Percentiles rank a stretch among this genome's conserved stretches.
phyloP scores from a whole-genome alignment of 2,329 filamentous ascomycete genomes.

The Colletotrichum simmondsii region DNA sequence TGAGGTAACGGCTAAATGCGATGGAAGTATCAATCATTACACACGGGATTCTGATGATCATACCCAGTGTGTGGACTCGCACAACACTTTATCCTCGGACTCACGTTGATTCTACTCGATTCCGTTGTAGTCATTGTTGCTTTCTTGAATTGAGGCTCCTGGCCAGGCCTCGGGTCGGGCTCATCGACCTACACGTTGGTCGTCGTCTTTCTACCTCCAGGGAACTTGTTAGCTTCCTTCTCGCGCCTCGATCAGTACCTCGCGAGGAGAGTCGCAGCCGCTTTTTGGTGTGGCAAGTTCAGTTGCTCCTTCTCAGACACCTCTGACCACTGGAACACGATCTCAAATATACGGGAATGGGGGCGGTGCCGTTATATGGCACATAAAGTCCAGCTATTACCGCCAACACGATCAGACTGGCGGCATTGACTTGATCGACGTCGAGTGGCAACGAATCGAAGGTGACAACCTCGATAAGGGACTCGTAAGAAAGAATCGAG shows the following conservation, averaged over 20 bases:
- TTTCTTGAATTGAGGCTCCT: conserved; percentile 55
- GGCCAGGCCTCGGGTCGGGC: conserved; percentile 58
- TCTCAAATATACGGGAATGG: conserved; percentile 17
- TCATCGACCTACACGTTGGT: conserved; percentile 62
- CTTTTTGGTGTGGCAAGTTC: conserved; percentile 34
- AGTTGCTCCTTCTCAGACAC: conserved; percentile 26
- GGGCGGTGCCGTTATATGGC: conserved; percentile 39
- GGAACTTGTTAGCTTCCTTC: conserved; percentile 64
- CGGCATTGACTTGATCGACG: conserved; percentile 40
- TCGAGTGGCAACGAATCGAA: conserved; percentile 46
- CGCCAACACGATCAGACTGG: conserved; percentile 16
- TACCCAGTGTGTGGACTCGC: conserved; percentile 56
- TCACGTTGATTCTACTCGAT: neutral
- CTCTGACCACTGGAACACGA: conserved; percentile 26
- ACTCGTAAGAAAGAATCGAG: conserved; percentile 42
- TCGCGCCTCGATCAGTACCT: conserved; percentile 47
- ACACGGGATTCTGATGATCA: conserved; percentile 66
- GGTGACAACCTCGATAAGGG: conserved; percentile 35
- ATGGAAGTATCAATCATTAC: conserved; percentile 67
- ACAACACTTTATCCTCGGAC: neutral
- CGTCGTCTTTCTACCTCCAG: conserved; percentile 62
- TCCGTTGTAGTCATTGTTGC: conserved; percentile 58
- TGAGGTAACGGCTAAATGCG: conserved; percentile 53
- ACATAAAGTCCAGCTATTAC: conserved; percentile 38
- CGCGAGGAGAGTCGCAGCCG: conserved; percentile 27